Base-by-base conservation (phyloP, 2,329 filamentous ascomycete genomes). In the Venturia nashicola region DNA sequence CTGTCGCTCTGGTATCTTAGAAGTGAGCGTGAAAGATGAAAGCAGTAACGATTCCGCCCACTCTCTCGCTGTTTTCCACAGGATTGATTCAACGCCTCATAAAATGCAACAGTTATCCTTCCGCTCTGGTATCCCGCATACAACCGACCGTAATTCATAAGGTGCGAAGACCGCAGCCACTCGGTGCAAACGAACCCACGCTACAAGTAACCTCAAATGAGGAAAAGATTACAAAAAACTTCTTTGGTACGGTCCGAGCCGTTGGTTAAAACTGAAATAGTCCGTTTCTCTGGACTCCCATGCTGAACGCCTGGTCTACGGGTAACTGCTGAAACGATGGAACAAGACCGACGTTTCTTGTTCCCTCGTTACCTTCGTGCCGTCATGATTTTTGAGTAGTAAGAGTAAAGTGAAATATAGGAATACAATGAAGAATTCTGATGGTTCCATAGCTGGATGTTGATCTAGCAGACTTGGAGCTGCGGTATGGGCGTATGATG, bases 401-500 rank as follows among this genome's bases (percentile, higher is more conserved):
- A 16, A 34, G 34, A 34, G 3, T 6, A 27, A 16, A 27, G 59
- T 23, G 20, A 14, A 57, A 36, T 36, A 3, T 57, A 60, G 27
- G 59, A 60, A 60, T 60, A 60, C 59, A 60, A 39, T 60, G 1
- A 44, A 43, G 59, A 60, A 60, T 57, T 16, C 2, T 36, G 23
- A 23, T 23, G 34, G 20, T 2, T 55, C 61, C 61, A 59, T 63
- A 20, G 48, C 61, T 63, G 48, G 61, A 59, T 7, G 23, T 7
- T 27, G 23, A 4, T 61, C 40, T 64, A 64, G 55, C 51, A 64
- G 39, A 64, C 55, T 12, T 64, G 62, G n/a, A 64, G 55, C 39
- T 64, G 62, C 12, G 55, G 14, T 39, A 39, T 46, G 32, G 62
- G 62, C 36, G 23, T 18, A 43, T 64, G 62, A 62, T 64, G 62